These are phyloP conservation scores for Tricholoma hemisulphureum DNA, from an alignment of 768 basidiomycete species.

Conservation along the genomic window DNA sequence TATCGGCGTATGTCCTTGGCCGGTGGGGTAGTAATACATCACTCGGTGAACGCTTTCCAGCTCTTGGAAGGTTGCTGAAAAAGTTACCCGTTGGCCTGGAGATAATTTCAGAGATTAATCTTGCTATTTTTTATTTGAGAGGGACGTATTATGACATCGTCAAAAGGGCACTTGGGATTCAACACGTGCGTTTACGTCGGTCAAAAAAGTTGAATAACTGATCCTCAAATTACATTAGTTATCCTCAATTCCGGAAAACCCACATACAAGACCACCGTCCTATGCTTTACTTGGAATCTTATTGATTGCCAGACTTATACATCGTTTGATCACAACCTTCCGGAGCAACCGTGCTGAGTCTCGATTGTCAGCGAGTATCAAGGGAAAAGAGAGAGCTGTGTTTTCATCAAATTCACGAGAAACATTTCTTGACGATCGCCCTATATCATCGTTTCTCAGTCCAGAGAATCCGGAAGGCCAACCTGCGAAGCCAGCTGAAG, in stretches of 20 bases:
- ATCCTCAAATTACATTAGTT: conserved; percentile 44
- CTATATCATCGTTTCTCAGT: conserved; percentile 57
- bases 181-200: conserved; percentile 49
- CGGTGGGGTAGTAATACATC: conserved; percentile 42
- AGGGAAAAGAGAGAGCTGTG: conserved; percentile 35
- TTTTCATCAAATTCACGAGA: conserved; percentile 27
- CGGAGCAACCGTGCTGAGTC: conserved; percentile 26
- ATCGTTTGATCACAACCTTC: conserved; percentile 55
- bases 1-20: conserved; percentile 63
- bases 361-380: conserved; percentile 13
- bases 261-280: conserved; percentile 73
- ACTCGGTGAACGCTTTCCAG: conserved; percentile 36
- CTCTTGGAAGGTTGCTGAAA: conserved; percentile 33
- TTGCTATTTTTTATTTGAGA: conserved; percentile 76
- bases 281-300: conserved; percentile 84
- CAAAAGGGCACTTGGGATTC: conserved; percentile 65
- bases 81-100: conserved; percentile 53
- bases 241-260: conserved; percentile 70
- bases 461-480: conserved; percentile 50
- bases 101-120: conserved; percentile 64
- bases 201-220: not conserved
- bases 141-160: conserved; percentile 77
- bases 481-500: conserved; percentile 58
- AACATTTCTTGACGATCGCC: conserved; percentile 57
- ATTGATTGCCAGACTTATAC: conserved; percentile 58